These are phyloP conservation scores for Hyphopichia khmerensis DNA, from an alignment of 1,139 yeast species.

Conservation along the genomic window DNA sequence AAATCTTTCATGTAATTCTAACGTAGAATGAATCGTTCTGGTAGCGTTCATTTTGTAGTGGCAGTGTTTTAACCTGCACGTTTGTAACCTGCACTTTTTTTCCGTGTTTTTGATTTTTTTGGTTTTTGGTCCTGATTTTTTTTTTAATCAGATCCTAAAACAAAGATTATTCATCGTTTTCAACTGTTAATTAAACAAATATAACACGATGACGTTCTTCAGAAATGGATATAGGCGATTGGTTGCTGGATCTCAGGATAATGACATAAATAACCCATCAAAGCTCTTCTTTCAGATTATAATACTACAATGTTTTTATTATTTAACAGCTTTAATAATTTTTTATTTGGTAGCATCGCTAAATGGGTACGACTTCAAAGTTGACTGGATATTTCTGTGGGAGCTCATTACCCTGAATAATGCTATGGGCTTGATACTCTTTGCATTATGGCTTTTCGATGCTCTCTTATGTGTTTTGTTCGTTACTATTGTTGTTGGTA, in stretches of 20 bases:
- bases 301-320: constrained; percentile 64
- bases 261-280: constrained; percentile 38
- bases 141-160: background rate
- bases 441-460: constrained; percentile 77
- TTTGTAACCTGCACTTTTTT: background rate
- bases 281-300: constrained; percentile 54
- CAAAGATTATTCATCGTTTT: background rate
- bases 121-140: background rate
- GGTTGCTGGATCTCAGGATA: constrained; percentile 21
- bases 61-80: background rate
- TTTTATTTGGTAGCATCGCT: constrained; percentile 58
- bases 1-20: background rate
- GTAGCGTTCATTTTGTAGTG: background rate
- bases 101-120: too few relatives aligned
- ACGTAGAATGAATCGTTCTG: too few relatives aligned
- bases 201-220: background rate
- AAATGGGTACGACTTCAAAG: constrained; percentile 60
- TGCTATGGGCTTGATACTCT: constrained; percentile 74
- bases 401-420: constrained; percentile 69
- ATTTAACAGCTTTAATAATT: constrained; percentile 56
- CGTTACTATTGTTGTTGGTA: constrained; percentile 83
- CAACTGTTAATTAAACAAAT: background rate
- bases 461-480: constrained; percentile 75
- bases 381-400: constrained; percentile 84
- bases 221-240: constrained; percentile 26